phyloP scores from a whole-genome alignment of 1,284 basidiomycete species.

The Pisolithus thermaeus region DNA sequence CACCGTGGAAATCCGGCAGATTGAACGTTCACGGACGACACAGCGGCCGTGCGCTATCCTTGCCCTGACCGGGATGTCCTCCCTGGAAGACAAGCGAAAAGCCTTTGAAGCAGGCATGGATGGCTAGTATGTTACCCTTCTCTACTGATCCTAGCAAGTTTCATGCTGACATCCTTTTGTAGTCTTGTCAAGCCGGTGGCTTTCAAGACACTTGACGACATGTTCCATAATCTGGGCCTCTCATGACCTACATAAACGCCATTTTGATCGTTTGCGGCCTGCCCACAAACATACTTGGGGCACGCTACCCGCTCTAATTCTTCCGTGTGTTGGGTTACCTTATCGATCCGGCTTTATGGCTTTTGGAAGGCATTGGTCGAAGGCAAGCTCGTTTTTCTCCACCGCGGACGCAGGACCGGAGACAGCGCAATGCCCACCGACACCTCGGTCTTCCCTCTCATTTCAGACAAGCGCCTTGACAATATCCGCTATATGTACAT shows the following conservation, averaged over 20 bases:
- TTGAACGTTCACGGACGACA: slow-evolving; percentile 55
- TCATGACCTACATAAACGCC: slow-evolving; percentile 30
- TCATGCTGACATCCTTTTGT: slow-evolving; percentile 1
- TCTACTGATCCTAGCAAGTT: neutral
- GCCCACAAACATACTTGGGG: too few species aligned
- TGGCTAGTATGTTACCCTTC: slow-evolving; percentile 71
- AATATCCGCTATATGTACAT: too few species aligned
- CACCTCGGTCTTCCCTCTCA: too few species aligned
- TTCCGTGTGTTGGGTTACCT: too few species aligned
- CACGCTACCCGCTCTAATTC: too few species aligned
- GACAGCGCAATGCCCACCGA: too few species aligned
- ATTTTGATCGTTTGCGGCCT: too few species aligned
- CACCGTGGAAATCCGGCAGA: slow-evolving; percentile 74
- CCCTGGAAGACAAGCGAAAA: slow-evolving; percentile 84
- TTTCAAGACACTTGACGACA: slow-evolving; percentile 81
- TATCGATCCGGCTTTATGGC: too few species aligned
- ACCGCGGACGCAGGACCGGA: too few species aligned
- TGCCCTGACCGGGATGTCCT: slow-evolving; percentile 90
- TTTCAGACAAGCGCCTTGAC: too few species aligned
- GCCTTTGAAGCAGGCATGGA: slow-evolving; percentile 93
- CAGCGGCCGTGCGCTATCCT: slow-evolving; percentile 61
- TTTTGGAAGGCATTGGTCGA: too few species aligned
- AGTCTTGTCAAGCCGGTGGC: slow-evolving; percentile 91
- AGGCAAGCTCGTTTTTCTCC: too few species aligned
- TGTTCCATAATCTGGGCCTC: slow-evolving; percentile 75